Percentiles rank a stretch among this genome's conserved stretches.
These are phyloP conservation scores for Trichaptum fuscoviolaceum DNA, from an alignment of 768 basidiomycete species.

Conservation along the genomic window DNA sequence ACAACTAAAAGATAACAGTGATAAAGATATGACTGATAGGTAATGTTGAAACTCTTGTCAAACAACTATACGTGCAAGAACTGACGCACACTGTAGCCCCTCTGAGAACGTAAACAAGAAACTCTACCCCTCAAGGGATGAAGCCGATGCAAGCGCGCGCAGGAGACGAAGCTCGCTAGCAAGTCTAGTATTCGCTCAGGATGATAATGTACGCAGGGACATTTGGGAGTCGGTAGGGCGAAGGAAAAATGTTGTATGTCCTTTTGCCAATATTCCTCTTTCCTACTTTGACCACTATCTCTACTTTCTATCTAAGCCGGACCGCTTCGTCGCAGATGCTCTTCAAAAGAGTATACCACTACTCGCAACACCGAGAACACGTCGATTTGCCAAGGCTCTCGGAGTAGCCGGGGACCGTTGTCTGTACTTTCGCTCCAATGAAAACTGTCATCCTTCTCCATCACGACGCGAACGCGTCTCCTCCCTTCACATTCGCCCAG, in stretches of 20 bases:
- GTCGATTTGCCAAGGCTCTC: not conserved
- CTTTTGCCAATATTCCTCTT: not conserved
- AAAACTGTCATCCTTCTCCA: not conserved
- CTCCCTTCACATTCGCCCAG: not conserved
- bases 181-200: not conserved
- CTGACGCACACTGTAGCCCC: not conserved
- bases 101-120: not conserved
- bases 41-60: not conserved
- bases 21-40: not conserved
- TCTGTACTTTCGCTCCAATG: not conserved
- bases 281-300: not conserved
- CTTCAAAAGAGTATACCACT: not conserved
- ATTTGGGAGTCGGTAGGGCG: not conserved
- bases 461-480: not conserved
- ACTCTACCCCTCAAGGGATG: not conserved
- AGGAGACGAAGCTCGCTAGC: not conserved
- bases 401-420: not conserved
- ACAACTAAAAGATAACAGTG: no score
- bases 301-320: not conserved
- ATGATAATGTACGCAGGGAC: not conserved
- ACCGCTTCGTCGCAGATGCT: not conserved
- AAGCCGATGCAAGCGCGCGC: not conserved
- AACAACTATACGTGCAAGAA: not conserved
- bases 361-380: not conserved
- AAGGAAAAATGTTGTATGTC: not conserved